Base-by-base conservation (phyloP, 805 yeast genomes). In the Clavispora fructus region DNA sequence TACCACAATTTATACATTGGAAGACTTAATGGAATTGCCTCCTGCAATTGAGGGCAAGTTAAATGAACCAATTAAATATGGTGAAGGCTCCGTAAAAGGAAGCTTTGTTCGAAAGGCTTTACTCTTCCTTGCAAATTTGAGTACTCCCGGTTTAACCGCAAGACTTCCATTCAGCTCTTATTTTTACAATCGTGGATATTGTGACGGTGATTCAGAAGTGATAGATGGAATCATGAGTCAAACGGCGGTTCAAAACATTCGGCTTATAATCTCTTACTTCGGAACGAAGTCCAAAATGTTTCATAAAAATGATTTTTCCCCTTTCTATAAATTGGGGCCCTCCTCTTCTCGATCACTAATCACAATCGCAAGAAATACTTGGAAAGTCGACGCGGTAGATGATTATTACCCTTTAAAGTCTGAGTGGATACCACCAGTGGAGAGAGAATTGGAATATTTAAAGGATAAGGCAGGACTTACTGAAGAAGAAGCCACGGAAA, bases 131-230 rank as follows among this genome's bases (percentile, higher is more conserved):
- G 25, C 31, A 12, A 42, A 32, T 37, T 41, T 51, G 8, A 12
- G 43, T 6, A 39, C 47, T 7, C 39, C 31, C 4, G 41, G 35
- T 16, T 46, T 45, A 9, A 25, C 48, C 16, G 41, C 42, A 40
- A 48, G 44, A 33, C 35, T 40, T 13, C 52, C 54, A 5, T 35
- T 38, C 33, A 31, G 35, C 4, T 40, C 14, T 16, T 13, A 43
- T 12, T 51, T 45, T 32, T 54, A 29, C 46, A 48, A 47, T 44
- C 40, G 35, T 26, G 49, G 45, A 8, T 54, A 54, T 31, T 53
- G 56, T 42, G 40, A 14, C 14, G 41, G 41, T 11, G 58, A 54
- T 3, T 29, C 27, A 2, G 14, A 19, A 1, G 27, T 53, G 14
- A 33, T 48, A n/a, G 37, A 38, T 2, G 52, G 56, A 13, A 41